Evolutionary conservation across 192 early-diverging fungal genomes (phyloP), one percentile per base, ranked within the genome.

Genomic region (Podila minutissima): DNA sequence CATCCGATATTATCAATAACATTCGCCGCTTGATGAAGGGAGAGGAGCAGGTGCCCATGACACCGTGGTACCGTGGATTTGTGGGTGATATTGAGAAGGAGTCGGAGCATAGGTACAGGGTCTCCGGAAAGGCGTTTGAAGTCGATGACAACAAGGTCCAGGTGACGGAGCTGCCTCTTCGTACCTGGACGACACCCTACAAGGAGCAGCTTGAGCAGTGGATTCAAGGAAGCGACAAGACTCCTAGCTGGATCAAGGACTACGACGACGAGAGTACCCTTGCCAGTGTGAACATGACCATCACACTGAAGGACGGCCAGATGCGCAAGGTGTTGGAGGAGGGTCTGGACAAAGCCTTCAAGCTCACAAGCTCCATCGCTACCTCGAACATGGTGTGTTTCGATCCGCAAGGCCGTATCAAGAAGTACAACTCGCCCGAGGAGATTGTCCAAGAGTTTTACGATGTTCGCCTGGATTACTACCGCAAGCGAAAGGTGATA

Each of bases 361-460:
- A 95, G 83, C 77, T 97, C 9, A 82, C 84, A 15, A 83, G 87
- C 12, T 84, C 88, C 24, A 87, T 99, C 48, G 74, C 91, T 5
- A 97, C 95, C 0, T 89, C 89, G 22, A 99, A 99, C 82, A 91
- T 99, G 89, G 95, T 98, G 6, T 97, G 95, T 83, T 98, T 98
- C 77, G 95, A 99, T 86, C 83, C 87, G 24, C 85, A 95, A 32
- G 95, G 94, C 24, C 91, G 94, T 10, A 89, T 99, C 62, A 88
- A 89, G 62, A 95, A 94, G 82, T 98, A 96, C 82, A 72, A 72
- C 19, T 87, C 82, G 0, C 86, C 95, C 4, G 90, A 94, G 66
- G 91, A 94, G 31, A 95, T 99, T 49, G 74, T 99, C 33, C 76
- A 87, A 55, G 95, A 98, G 66, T 99, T 98, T 81, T 99, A 93